Evolutionary conservation across 331 rosid species (phyloP).

Genomic region (Prunus yedoensis): DNA sequence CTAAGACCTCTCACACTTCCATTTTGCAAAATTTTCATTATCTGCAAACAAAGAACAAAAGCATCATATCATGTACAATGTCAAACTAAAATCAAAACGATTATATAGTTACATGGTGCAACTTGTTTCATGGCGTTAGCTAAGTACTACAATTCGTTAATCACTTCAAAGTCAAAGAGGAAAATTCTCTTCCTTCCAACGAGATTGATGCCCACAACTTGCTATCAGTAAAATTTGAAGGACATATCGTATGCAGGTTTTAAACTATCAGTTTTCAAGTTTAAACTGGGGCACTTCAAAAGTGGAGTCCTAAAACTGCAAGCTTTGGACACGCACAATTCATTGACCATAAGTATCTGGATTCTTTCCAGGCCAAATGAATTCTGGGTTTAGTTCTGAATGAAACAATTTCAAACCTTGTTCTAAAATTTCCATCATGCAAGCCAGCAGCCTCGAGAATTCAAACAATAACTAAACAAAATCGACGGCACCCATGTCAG

Average conservation of each 20-base stretch:
- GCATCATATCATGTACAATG: not conserved
- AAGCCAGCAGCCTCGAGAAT: not conserved
- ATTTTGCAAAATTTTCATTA: constrained; percentile 66
- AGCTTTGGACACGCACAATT: not conserved
- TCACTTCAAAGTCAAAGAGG: not conserved
- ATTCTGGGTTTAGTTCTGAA: not conserved
- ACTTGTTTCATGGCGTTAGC: not conserved
- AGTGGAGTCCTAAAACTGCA: not conserved
- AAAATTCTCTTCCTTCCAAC: not conserved
- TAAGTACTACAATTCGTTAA: not conserved
- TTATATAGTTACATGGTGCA: not conserved
- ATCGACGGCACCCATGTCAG: not conserved
- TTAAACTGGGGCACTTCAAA: not conserved
- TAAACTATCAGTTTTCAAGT: not conserved
- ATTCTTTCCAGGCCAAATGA: not conserved
- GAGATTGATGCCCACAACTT: not conserved
- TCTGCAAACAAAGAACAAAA: constrained; percentile 45
- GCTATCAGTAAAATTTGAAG: not conserved
- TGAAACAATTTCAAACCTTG: not conserved
- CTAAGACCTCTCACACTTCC: constrained; percentile 88
- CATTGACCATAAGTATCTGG: not conserved
- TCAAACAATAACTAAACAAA: not conserved
- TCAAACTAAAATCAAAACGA: constrained; percentile 3
- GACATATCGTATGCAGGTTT: not conserved
- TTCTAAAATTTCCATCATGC: not conserved